A percentile compares a stretch with the other conserved stretches of the same genome.
phyloP scores from a whole-genome alignment of 129 eudicot species.

The Pittosporum tobira region DNA sequence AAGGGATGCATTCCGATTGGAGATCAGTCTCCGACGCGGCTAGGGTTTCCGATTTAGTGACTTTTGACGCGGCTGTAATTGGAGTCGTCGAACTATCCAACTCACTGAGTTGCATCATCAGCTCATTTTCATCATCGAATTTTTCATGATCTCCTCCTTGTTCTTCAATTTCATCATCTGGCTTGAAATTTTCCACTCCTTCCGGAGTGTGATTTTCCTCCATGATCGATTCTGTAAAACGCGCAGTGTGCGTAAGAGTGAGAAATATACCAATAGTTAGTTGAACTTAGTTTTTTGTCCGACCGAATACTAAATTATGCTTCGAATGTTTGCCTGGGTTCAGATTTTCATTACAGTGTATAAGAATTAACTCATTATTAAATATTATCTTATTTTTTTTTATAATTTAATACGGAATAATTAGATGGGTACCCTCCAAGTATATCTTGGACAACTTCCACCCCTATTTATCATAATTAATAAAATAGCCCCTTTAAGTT shows the following conservation, averaged over 20 bases:
- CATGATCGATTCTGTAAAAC: conserved; percentile 5
- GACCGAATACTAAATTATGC: neutral
- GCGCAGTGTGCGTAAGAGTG: too few species aligned
- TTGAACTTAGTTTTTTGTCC: too few species aligned
- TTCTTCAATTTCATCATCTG: neutral
- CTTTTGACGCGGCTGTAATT: neutral
- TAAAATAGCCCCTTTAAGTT: too few species aligned
- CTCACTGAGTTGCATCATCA: neutral
- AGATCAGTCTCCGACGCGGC: neutral
- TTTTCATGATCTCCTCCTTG: conserved; percentile 1
- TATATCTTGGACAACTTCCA: too few species aligned
- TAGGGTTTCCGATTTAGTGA: conserved; percentile 14
- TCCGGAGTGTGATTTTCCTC: neutral
- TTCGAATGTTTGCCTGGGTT: neutral
- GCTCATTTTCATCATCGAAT: neutral
- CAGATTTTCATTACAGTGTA: neutral
- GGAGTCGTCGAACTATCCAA: neutral
- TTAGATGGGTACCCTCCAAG: too few species aligned
- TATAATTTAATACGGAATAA: too few species aligned
- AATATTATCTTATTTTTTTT: too few species aligned
- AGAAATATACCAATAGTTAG: too few species aligned
- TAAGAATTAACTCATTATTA: too few species aligned
- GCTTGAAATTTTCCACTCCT: neutral
- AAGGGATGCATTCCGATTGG: neutral
- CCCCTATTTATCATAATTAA: too few species aligned